phyloP scores from a whole-genome alignment of 2,329 filamentous ascomycete genomes.

The Fusarium transvaalense region DNA sequence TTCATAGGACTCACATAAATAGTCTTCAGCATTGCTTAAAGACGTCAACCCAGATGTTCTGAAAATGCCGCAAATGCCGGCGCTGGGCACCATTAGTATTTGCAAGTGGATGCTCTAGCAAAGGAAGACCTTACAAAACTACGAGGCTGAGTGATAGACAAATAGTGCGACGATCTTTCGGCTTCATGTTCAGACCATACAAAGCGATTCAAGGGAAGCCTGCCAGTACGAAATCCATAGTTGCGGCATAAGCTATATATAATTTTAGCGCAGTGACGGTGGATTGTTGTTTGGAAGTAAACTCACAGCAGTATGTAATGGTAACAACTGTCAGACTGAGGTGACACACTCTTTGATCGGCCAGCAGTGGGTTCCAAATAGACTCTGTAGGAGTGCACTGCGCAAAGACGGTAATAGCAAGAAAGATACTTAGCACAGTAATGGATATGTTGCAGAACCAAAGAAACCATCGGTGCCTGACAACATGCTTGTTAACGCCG shows the following conservation, averaged over 20 bases:
- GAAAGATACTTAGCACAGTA: neutral
- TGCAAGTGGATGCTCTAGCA: too few relatives aligned
- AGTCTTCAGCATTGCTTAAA: neutral
- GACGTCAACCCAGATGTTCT: neutral
- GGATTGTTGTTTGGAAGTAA: too few relatives aligned
- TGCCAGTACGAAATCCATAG: slow-evolving; percentile 2
- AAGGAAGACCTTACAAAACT: neutral
- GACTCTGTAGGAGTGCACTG: slow-evolving; percentile 3
- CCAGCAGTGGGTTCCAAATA: neutral
- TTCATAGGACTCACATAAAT: neutral
- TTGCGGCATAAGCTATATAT: neutral
- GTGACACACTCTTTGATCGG: neutral
- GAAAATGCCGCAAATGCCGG: slow-evolving; percentile 1
- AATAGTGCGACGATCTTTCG: neutral
- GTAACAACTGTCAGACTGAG: neutral
- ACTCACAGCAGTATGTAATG: neutral
- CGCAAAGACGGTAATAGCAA: neutral
- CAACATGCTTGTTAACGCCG: too few relatives aligned
- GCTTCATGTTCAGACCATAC: slow-evolving; percentile 3
- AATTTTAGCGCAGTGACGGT: too few relatives aligned
- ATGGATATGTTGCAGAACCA: neutral
- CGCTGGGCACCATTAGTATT: neutral
- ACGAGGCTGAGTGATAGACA: slow-evolving; percentile 1
- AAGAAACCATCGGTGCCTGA: slow-evolving; percentile 1
- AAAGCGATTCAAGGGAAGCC: slow-evolving; percentile 6